phyloP scores from a whole-genome alignment of 352 stramenopile species.

The Peronosclerospora sorghi region DNA sequence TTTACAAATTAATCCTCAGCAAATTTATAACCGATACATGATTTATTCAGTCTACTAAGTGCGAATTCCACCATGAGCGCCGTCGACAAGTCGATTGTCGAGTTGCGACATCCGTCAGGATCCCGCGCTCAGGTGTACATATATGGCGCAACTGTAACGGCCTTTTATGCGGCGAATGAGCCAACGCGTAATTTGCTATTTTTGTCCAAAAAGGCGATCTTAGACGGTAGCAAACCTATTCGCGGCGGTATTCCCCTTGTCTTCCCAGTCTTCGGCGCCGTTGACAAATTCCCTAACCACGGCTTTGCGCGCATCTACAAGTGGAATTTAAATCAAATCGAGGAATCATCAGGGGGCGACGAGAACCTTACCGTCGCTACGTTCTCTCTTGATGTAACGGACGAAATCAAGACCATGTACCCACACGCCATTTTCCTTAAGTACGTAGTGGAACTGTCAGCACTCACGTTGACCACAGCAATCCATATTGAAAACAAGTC shows the following conservation, averaged over 20 bases:
- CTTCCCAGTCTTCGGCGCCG: conserved; percentile 92
- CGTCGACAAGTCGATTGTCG: conserved; percentile 24
- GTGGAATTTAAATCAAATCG: conserved; percentile 48
- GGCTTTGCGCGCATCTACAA: conserved; percentile 85
- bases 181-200: conserved; percentile 86
- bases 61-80: no score
- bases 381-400: conserved; percentile 39
- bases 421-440: conserved; percentile 67
- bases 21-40: no score
- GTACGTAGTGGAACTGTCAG: conserved; percentile 84
- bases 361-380: conserved; percentile 43
- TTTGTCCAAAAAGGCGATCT: conserved; percentile 76
- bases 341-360: conserved; percentile 27
- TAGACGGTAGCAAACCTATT: conserved; percentile 91
- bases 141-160: conserved; percentile 89
- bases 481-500: conserved; percentile 88
- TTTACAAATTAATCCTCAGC: no score
- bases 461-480: conserved; percentile 69
- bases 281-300: conserved; percentile 86
- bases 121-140: conserved; percentile 70
- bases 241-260: conserved; percentile 93
- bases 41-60: no score
- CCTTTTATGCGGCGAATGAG: conserved; percentile 63
- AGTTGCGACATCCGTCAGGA: conserved; percentile 55
- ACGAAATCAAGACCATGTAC: conserved; percentile 47